A percentile compares a stretch with the other conserved stretches of the same genome.
These are phyloP conservation scores for Senna siamea DNA, from an alignment of 306 rosid species.

Conservation along the genomic window DNA sequence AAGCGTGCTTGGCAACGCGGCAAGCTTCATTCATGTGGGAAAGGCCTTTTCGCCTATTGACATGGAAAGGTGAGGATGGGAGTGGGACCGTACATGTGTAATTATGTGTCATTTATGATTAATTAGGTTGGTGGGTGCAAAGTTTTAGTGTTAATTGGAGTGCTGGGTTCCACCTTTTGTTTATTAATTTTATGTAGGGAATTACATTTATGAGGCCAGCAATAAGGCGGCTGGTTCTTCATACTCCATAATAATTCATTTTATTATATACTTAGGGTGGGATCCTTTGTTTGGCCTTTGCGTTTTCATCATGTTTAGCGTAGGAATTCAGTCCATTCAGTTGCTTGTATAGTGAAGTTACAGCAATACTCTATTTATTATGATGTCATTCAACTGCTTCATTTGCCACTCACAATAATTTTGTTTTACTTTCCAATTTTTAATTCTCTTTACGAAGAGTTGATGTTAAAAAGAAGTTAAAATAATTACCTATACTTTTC, in stretches of 20 bases:
- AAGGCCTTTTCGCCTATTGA: conserved; percentile 44
- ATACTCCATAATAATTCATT: no score
- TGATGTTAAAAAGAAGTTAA: no score
- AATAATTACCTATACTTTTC: no score
- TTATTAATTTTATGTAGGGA: no score
- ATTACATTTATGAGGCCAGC: conserved; percentile 23
- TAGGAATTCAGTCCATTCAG: neutral
- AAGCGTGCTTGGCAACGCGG: conserved; percentile 33
- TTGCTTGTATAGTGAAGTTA: neutral
- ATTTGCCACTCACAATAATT: neutral
- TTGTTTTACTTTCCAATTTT: no score
- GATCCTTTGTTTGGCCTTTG: neutral
- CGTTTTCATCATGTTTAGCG: neutral
- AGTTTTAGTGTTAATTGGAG: no score
- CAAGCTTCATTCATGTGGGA: conserved; percentile 55
- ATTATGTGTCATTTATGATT: conserved; percentile 21
- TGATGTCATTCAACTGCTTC: neutral
- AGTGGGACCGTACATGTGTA: neutral
- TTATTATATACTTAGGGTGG: neutral
- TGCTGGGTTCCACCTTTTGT: no score
- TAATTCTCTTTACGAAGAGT: no score
- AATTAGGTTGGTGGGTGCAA: no score
- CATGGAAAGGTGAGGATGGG: conserved; percentile 56
- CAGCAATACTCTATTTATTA: neutral
- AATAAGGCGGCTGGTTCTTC: conserved; percentile 18